Evolutionary conservation across 2,329 filamentous ascomycete genomes (phyloP).

Genomic region (Botryotinia globosa): DNA sequence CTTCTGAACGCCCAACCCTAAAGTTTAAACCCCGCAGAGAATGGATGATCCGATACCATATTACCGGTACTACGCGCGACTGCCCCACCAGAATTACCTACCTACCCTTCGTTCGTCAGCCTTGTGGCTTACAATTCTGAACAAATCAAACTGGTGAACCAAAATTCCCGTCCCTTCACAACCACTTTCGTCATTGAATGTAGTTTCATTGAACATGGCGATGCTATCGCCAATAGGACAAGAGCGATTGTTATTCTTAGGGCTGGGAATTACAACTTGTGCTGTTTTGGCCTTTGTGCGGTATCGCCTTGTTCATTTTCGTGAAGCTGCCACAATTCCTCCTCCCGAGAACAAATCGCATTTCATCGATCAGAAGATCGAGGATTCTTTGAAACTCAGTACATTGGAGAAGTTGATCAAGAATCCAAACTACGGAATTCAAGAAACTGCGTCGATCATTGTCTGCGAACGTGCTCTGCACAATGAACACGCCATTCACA

Average conservation of each 20-base stretch:
- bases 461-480: slow-evolving; percentile 58
- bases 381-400: slow-evolving; percentile 64
- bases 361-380: slow-evolving; percentile 72
- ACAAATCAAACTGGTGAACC: background rate
- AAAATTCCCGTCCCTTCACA: background rate
- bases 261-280: slow-evolving; percentile 52
- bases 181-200: slow-evolving; percentile 25
- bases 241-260: slow-evolving; percentile 33
- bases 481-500: slow-evolving; percentile 50
- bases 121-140: background rate
- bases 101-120: slow-evolving; percentile 6
- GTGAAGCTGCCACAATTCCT: slow-evolving; percentile 64
- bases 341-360: slow-evolving; percentile 63
- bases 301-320: slow-evolving; percentile 56
- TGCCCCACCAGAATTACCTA: background rate
- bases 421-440: slow-evolving; percentile 70
- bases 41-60: background rate
- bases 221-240: slow-evolving; percentile 33
- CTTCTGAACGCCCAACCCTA: background rate
- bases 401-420: slow-evolving; percentile 66
- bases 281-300: slow-evolving; percentile 57
- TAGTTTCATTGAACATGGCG: slow-evolving; percentile 33
- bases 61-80: background rate
- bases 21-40: background rate
- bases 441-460: slow-evolving; percentile 63